These are phyloP conservation scores for Macrophomina phaseolina DNA, from an alignment of 2,329 filamentous ascomycete genomes.

Conservation along the genomic window DNA sequence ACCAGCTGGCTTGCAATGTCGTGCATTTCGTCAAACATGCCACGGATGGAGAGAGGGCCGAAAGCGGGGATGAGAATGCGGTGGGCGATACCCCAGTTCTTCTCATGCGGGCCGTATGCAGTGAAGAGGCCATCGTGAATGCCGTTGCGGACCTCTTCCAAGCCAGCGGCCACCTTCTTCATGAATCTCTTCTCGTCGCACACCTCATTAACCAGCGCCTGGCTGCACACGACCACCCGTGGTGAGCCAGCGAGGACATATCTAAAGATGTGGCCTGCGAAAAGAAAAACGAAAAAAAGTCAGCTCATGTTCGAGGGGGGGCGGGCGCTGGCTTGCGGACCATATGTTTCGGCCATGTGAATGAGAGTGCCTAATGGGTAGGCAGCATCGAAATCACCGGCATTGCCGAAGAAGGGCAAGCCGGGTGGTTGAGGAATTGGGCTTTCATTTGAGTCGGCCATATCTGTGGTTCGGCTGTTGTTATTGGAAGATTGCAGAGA, in stretches of 20 bases:
- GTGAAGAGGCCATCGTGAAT: conserved; percentile 50
- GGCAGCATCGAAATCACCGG: conserved; percentile 66
- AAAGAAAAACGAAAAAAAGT: not conserved
- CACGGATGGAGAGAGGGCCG: conserved; percentile 69
- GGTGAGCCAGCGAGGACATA: conserved; percentile 37
- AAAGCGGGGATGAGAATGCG: conserved; percentile 71
- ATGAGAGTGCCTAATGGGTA: conserved; percentile 61
- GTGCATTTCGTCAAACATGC: conserved; percentile 65
- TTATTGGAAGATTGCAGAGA: conserved; percentile 1
- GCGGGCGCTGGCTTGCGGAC: conserved; percentile 45
- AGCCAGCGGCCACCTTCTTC: conserved; percentile 38
- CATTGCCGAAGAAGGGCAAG: conserved; percentile 69
- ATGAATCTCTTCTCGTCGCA: conserved; percentile 46
- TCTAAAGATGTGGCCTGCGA: conserved; percentile 41
- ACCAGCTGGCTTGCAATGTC: conserved; percentile 70
- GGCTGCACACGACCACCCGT: conserved; percentile 40
- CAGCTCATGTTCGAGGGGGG: not conserved
- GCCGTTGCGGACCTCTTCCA: conserved; percentile 44
- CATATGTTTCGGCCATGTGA: conserved; percentile 68
- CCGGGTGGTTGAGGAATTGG: conserved; percentile 69
- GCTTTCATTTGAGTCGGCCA: conserved; percentile 27
- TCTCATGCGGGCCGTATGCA: conserved; percentile 45
- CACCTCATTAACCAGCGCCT: conserved; percentile 47
- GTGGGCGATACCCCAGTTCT: conserved; percentile 62
- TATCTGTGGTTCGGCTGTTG: not conserved